phyloP scores from a whole-genome alignment of 331 rosid genomes.

The Rhamnella rubrinervis region DNA sequence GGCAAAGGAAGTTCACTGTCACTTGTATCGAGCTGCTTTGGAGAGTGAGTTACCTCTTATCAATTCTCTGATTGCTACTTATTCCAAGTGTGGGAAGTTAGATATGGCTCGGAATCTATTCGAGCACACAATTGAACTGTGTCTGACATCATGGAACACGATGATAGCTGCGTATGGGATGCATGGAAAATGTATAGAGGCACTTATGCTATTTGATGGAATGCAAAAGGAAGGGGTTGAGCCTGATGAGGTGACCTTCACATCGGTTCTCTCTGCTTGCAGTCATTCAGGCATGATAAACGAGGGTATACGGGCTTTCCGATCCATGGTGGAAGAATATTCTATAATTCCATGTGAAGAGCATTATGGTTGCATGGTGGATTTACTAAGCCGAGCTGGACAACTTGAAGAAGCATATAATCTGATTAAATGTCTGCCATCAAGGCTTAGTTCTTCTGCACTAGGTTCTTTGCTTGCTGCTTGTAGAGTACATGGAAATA shows the following conservation, averaged over 20 bases:
- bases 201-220: constrained; percentile 37
- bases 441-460: constrained; percentile 34
- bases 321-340: constrained; percentile 39
- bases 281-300: constrained; percentile 54
- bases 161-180: constrained; percentile 52
- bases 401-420: constrained; percentile 43
- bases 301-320: constrained; percentile 39
- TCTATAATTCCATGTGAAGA: constrained; percentile 41
- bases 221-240: constrained; percentile 35
- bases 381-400: constrained; percentile 55
- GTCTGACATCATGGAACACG: constrained; percentile 56
- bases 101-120: constrained; percentile 36
- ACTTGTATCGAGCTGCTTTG: constrained; percentile 30
- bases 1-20: constrained; percentile 46
- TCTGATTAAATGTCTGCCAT: constrained; percentile 39
- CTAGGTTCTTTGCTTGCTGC: constrained; percentile 47
- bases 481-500: constrained; percentile 43
- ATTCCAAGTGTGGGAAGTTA: constrained; percentile 49
- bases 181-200: constrained; percentile 41
- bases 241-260: constrained; percentile 50
- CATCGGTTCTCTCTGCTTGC: constrained; percentile 54
- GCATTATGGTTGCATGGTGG: constrained; percentile 50
- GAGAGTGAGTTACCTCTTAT: constrained; percentile 33
- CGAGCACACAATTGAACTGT: constrained; percentile 35
- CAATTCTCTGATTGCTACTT: constrained; percentile 45